Conservation (phyloP, 164 flowering plant genomes). For the Dillenia suffruticosa region DNA sequence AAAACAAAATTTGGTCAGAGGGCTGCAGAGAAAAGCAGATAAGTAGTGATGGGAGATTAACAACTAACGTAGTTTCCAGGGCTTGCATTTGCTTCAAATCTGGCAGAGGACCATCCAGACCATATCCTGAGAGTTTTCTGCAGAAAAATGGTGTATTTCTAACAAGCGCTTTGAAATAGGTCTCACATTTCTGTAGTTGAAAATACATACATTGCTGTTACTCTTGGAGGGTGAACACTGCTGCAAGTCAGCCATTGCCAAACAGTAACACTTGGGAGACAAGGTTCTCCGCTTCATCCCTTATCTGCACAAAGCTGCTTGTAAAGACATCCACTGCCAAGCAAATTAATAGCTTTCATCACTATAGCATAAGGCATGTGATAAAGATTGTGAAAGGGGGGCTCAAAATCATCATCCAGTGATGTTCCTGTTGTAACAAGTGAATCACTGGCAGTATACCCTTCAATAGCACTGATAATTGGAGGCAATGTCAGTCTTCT, state of each 20-base stretch:
- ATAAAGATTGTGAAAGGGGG: not conserved
- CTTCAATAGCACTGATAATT: constrained; percentile 8
- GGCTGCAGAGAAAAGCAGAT: not conserved
- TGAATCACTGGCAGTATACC: constrained; percentile 2
- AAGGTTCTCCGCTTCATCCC: constrained; percentile 13
- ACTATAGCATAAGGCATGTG: not conserved
- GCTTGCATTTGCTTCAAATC: constrained; percentile 4
- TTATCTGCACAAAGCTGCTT: constrained; percentile 4
- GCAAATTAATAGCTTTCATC: not conserved
- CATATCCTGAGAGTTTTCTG: constrained; percentile 6
- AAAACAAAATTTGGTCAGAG: not conserved
- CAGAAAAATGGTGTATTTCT: not conserved
- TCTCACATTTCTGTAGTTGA: not conserved
- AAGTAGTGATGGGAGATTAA: not conserved
- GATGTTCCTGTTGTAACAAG: constrained; percentile 2
- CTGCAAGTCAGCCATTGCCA: constrained; percentile 9
- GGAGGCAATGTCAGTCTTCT: not conserved
- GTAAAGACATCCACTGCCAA: constrained; percentile 2
- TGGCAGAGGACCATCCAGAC: constrained; percentile 7
- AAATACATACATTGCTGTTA: constrained; percentile 5
- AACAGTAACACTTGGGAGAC: constrained; percentile 6
- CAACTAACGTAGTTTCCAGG: not conserved
- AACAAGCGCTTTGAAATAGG: not conserved
- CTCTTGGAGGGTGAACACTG: constrained; percentile 2
- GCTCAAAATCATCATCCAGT: constrained; percentile 10